Evolutionary conservation across 2,329 filamentous ascomycete species (phyloP).

Genomic region (Dothideomycetidae sp.): DNA sequence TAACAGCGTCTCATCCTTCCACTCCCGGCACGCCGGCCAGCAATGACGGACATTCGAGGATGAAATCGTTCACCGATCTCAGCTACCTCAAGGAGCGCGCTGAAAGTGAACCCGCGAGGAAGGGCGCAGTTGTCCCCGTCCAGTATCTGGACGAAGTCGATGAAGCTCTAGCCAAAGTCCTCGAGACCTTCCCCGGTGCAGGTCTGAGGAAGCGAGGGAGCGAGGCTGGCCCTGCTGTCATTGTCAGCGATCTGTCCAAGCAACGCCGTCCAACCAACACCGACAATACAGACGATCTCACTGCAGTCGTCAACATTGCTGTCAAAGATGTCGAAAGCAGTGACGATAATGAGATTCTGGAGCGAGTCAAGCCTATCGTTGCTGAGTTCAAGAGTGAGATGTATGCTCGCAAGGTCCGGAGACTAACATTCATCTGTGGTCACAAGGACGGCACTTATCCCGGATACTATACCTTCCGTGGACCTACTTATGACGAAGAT

Average conservation of each 20-base stretch:
- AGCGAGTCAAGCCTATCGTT: slow-evolving; percentile 61
- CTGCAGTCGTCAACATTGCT: slow-evolving; percentile 83
- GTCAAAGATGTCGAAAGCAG: slow-evolving; percentile 74
- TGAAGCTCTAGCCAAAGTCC: slow-evolving; percentile 66
- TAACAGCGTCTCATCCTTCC: slow-evolving; percentile 68
- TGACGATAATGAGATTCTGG: slow-evolving; percentile 67
- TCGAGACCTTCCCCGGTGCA: slow-evolving; percentile 60
- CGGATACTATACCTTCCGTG: slow-evolving; percentile 96
- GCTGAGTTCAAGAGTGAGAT: slow-evolving; percentile 74
- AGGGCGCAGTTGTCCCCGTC: slow-evolving; percentile 88
- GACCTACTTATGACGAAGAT: slow-evolving; percentile 77
- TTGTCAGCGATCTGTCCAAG: slow-evolving; percentile 58
- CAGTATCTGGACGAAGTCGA: slow-evolving; percentile 90
- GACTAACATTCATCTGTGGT: slow-evolving; percentile 91
- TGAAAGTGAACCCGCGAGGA: slow-evolving; percentile 60
- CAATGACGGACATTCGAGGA: slow-evolving; percentile 57
- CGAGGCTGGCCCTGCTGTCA: slow-evolving; percentile 27
- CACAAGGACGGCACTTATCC: slow-evolving; percentile 89
- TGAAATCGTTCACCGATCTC: slow-evolving; percentile 94
- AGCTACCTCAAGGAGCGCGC: slow-evolving; percentile 65
- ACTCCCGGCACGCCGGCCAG: slow-evolving; percentile 46
- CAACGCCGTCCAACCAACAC: slow-evolving; percentile 41
- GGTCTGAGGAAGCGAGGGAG: slow-evolving; percentile 36
- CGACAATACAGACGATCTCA: slow-evolving; percentile 60
- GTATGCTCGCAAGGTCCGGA: slow-evolving; percentile 64